A percentile compares a stretch with the other conserved stretches of the same genome.
Evolutionary conservation across 2,329 filamentous ascomycete species (phyloP).

Genomic region (Lachnellula arida): DNA sequence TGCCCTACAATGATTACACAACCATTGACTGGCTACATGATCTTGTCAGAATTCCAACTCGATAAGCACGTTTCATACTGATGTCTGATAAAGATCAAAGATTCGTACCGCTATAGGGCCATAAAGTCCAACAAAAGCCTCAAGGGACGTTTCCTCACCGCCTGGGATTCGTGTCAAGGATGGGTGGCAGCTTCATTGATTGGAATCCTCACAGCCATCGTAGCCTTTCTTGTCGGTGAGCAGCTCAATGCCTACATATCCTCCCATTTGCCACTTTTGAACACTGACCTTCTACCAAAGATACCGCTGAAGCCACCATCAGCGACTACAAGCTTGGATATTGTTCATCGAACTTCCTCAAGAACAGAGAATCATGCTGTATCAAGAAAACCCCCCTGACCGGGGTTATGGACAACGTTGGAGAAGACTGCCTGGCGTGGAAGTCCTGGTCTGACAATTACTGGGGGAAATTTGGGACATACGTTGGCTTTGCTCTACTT

Average conservation of each 20-base stretch:
- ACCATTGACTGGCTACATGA: slow-evolving; percentile 61
- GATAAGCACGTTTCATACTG: not conserved
- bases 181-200: slow-evolving; percentile 53
- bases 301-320: slow-evolving; percentile 49
- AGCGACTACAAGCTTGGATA: slow-evolving; percentile 56
- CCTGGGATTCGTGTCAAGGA: slow-evolving; percentile 47
- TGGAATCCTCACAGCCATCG: slow-evolving; percentile 48
- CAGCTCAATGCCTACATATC: not conserved
- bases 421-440: slow-evolving; percentile 27
- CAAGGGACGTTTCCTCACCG: slow-evolving; percentile 35
- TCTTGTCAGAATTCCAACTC: slow-evolving; percentile 35
- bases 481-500: slow-evolving; percentile 43
- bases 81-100: slow-evolving; percentile 42
- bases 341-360: slow-evolving; percentile 42
- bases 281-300: slow-evolving; percentile 21
- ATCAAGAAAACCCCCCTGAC: slow-evolving; percentile 19
- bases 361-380: slow-evolving; percentile 48
- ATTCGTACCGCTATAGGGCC: slow-evolving; percentile 47
- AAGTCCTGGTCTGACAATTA: slow-evolving; percentile 31
- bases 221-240: slow-evolving; percentile 47
- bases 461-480: slow-evolving; percentile 41
- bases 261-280: not conserved
- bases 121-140: slow-evolving; percentile 41
- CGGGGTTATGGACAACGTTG: slow-evolving; percentile 11
- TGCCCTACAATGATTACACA: slow-evolving; percentile 57